Base-by-base conservation (phyloP, 345 rosid genomes). In the Ricinus communis region DNA sequence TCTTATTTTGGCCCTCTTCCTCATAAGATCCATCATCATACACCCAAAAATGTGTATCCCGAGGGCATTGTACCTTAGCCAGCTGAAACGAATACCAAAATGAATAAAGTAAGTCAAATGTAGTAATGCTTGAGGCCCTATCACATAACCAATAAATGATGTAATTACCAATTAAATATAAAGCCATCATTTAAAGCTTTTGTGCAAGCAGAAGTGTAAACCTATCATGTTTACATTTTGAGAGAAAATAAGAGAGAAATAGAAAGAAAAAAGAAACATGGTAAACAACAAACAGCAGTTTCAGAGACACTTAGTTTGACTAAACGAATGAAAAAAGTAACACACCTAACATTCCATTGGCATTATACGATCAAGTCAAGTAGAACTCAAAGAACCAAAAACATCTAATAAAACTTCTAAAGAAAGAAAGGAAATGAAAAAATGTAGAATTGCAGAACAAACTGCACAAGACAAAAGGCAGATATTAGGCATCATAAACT, bases 1-100 rank as follows among this genome's bases (percentile, higher is more conserved):
- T 93, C 80, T 90, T 93, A 76, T 93, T 93, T 73, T 93, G 98
- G 59, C 97, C 98, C 87, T 93, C 97, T 78, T 90, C 97, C 81
- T 93, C 95, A 64, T 93, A 93, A 19, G 87, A 80, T 33, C 98
- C 98, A 89, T 93, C 98, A 38, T 93, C 98, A 5, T 90, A 89
- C 41, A 93, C 82, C 96, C 98, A 93, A 74, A 93, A 93, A 76
- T 93, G 98, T 67, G 98, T 89, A 74, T 90, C 93, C 0, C 88
- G 79, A 8, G 98, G 90, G 65, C 98, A 93, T 28, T 93, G 95
- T 24, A 93, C 97, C 62, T 79, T 85, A 43, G 91, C 95, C 69
- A 93, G 77, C 98, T 93, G 93, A 81, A 71, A 78, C n/a, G n/a
- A 33, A 63, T 62, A 59, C 53, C 62, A 70, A 65, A 15, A 58